Percentiles rank a stretch among this genome's conserved stretches.
phyloP scores from a whole-genome alignment of 2,329 filamentous ascomycete genomes.

The Hypomyces rosellus region DNA sequence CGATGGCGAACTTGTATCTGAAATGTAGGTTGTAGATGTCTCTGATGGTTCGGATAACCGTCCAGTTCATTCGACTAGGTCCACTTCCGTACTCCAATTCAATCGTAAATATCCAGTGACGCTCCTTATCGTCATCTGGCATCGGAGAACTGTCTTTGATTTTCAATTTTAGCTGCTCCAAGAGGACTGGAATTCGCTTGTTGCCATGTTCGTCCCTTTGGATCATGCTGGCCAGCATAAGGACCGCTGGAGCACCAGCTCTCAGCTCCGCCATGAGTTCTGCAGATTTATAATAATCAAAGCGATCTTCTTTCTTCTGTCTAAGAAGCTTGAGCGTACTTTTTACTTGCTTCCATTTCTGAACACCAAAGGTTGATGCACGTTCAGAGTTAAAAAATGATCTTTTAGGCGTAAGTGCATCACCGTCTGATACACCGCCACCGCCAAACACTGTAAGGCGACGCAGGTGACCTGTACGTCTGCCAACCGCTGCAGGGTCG shows the following conservation, averaged over 20 bases:
- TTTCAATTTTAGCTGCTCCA: conserved; percentile 87
- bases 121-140: conserved; percentile 54
- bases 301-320: conserved; percentile 76
- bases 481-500: conserved; percentile 38
- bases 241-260: conserved; percentile 83
- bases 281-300: conserved; percentile 92
- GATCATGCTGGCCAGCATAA: conserved; percentile 96
- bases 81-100: conserved; percentile 95
- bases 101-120: conserved; percentile 84
- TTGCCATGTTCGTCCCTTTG: conserved; percentile 95
- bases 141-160: conserved; percentile 73
- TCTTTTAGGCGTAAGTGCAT: conserved; percentile 50
- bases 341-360: conserved; percentile 91
- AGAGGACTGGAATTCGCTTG: conserved; percentile 85
- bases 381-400: conserved; percentile 59
- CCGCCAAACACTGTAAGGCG: conserved; percentile 60
- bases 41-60: conserved; percentile 75
- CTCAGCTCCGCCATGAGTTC: conserved; percentile 93
- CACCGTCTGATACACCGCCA: conserved; percentile 58
- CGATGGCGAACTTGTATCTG: conserved; percentile 83
- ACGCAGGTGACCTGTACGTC: conserved; percentile 57
- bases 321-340: conserved; percentile 75
- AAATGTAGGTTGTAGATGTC: conserved; percentile 91
- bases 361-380: conserved; percentile 66
- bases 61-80: conserved; percentile 94